Evolutionary conservation across 352 stramenopile genomes (phyloP).

Genomic region (Saprolegnia parasitica): DNA sequence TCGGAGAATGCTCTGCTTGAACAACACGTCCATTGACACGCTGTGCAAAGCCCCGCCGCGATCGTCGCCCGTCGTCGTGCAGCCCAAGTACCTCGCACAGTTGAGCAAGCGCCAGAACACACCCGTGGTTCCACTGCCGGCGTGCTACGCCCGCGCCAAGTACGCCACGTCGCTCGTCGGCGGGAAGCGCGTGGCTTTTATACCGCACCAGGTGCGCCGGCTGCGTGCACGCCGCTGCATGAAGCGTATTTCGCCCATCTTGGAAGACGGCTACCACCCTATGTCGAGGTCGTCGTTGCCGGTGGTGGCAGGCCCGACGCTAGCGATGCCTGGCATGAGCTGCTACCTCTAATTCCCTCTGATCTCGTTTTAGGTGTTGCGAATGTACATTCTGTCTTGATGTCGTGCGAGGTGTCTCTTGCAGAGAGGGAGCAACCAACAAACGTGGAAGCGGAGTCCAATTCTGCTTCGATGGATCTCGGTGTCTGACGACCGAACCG

Average conservation of each 20-base stretch:
- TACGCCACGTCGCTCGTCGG: background rate
- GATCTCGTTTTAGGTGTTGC: background rate
- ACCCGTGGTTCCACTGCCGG: constrained; percentile 3
- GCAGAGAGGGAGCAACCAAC: no score
- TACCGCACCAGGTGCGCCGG: background rate
- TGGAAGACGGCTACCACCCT: background rate
- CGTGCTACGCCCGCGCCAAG: background rate
- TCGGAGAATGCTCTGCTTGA: constrained; percentile 4
- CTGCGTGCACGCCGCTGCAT: background rate
- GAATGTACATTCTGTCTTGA: no score
- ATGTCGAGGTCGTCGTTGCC: no score
- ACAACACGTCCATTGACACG: background rate
- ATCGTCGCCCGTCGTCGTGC: background rate
- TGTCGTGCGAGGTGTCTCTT: no score
- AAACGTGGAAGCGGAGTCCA: no score
- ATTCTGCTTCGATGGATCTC: no score
- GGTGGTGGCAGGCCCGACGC: no score
- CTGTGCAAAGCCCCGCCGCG: background rate
- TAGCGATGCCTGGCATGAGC: no score
- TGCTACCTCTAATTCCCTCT: no score
- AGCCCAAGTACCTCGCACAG: background rate
- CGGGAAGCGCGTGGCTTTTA: constrained; percentile 1
- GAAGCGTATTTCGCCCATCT: background rate
- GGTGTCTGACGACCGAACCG: no score
- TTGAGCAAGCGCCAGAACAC: background rate